Evolutionary conservation across 2,329 filamentous ascomycete species (phyloP).

Genomic region (Geosmithia flava): DNA sequence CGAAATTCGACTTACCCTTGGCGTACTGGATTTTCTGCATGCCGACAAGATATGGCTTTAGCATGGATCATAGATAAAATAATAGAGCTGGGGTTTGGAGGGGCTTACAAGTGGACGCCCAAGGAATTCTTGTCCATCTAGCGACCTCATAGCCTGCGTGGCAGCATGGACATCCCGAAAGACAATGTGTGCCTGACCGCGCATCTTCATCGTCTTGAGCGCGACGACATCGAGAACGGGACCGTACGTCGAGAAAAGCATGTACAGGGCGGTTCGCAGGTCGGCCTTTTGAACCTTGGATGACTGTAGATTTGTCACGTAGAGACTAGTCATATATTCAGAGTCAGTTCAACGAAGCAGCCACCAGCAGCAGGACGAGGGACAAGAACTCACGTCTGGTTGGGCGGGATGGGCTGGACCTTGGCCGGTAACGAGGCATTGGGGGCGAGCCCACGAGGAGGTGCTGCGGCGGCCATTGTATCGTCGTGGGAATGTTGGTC

Average conservation of each 20-base stretch:
- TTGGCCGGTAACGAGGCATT: conserved; percentile 32
- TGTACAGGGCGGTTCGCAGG: conserved; percentile 76
- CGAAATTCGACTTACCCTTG: conserved; percentile 75
- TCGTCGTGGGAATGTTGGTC: background rate
- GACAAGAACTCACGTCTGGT: conserved; percentile 54
- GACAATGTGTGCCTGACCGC: conserved; percentile 87
- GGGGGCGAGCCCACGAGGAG: conserved; percentile 25
- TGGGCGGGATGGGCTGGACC: conserved; percentile 49
- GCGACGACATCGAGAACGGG: conserved; percentile 85
- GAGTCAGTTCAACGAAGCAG: background rate
- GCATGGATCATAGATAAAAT: background rate
- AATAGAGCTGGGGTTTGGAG: background rate
- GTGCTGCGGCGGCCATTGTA: conserved; percentile 22
- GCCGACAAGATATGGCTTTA: background rate
- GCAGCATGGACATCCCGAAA: conserved; percentile 85
- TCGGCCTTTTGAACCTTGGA: conserved; percentile 86
- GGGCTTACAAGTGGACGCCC: conserved; percentile 68
- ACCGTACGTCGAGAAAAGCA: conserved; percentile 88
- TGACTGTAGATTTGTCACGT: conserved; percentile 74
- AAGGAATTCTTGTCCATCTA: conserved; percentile 78
- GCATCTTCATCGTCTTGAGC: conserved; percentile 82
- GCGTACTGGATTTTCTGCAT: conserved; percentile 81
- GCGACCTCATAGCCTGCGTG: conserved; percentile 81
- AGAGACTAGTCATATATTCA: conserved; percentile 45
- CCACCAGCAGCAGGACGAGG: too few species aligned